Evolutionary conservation across 73 alveolate species (phyloP).

Genomic region (Durusdinium trenchii): DNA sequence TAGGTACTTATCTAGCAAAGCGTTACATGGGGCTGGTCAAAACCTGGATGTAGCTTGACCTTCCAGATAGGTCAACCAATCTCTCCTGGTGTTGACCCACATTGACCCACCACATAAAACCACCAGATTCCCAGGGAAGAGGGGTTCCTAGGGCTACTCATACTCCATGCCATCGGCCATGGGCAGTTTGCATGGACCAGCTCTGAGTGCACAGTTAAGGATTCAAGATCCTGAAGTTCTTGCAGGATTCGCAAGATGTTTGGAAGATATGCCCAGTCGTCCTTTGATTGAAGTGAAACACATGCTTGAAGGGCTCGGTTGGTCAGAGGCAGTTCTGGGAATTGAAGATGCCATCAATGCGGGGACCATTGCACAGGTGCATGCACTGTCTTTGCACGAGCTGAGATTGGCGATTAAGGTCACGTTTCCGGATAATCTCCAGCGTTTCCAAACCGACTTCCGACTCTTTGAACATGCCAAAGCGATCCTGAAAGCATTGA

Average conservation of each 20-base stretch:
- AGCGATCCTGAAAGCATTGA: conserved; percentile 17
- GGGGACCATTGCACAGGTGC: conserved; percentile 45
- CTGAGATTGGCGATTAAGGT: conserved; percentile 13
- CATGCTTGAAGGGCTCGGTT: background rate
- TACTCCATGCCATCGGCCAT: too few relatives aligned
- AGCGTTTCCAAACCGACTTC: conserved; percentile 46
- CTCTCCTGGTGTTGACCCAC: too few relatives aligned
- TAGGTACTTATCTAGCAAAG: too few relatives aligned
- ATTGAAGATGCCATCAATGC: conserved; percentile 29
- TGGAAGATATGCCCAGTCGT: conserved; percentile 53
- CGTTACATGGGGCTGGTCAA: background rate
- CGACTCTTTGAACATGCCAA: conserved; percentile 14
- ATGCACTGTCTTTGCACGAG: background rate
- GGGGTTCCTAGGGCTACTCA: background rate
- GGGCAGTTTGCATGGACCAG: too few relatives aligned
- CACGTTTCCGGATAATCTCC: conserved; percentile 22
- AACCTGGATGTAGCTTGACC: too few relatives aligned
- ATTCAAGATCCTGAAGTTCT: conserved; percentile 31
- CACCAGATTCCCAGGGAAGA: background rate
- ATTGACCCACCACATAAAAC: background rate
- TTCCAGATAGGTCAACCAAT: too few relatives aligned
- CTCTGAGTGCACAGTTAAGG: too few relatives aligned
- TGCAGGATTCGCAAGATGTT: conserved; percentile 43
- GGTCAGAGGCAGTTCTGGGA: too few relatives aligned
- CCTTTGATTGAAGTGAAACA: background rate